A percentile compares a stretch with the other conserved stretches of the same genome.
phyloP scores from a whole-genome alignment of 2,329 filamentous ascomycete genomes.

The Phialophora expanda region DNA sequence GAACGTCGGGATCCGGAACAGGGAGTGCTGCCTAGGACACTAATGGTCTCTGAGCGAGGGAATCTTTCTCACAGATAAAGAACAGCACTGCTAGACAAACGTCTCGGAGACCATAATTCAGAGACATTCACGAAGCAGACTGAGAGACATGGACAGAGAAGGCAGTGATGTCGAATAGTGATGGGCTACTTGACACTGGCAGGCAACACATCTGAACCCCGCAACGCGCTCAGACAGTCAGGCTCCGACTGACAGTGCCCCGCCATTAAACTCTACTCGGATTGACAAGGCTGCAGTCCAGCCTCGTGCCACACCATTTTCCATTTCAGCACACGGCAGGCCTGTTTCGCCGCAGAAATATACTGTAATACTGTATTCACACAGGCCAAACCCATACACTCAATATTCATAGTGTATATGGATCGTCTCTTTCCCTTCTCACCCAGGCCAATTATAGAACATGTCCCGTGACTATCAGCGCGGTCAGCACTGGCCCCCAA shows the following conservation, averaged over 20 bases:
- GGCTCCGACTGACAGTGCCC: constrained; percentile 1
- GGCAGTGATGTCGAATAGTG: constrained; percentile 9
- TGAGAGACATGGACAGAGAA: constrained; percentile 4
- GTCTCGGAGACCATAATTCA: neutral
- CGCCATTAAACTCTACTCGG: constrained; percentile 2
- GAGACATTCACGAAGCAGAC: neutral
- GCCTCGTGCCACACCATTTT: constrained; percentile 2
- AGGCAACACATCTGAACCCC: constrained; percentile 11
- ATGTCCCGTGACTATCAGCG: constrained; percentile 6
- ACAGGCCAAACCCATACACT: constrained; percentile 31
- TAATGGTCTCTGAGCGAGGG: neutral
- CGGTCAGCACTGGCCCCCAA: constrained; percentile 6
- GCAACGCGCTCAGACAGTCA: constrained; percentile 7
- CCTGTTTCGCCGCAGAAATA: constrained; percentile 8
- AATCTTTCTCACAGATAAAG: neutral
- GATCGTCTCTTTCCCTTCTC: constrained; percentile 15
- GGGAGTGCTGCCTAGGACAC: constrained; percentile 4
- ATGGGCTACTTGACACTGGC: neutral
- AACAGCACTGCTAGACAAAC: neutral
- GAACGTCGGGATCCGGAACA: constrained; percentile 3
- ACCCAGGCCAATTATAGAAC: constrained; percentile 28
- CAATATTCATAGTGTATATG: constrained; percentile 25
- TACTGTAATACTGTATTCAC: constrained; percentile 31
- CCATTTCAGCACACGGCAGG: neutral
- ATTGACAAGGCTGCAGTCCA: constrained; percentile 16